These are phyloP conservation scores for Barnettozyma botsteinii DNA, from an alignment of 805 yeast genomes.

Conservation along the genomic window DNA sequence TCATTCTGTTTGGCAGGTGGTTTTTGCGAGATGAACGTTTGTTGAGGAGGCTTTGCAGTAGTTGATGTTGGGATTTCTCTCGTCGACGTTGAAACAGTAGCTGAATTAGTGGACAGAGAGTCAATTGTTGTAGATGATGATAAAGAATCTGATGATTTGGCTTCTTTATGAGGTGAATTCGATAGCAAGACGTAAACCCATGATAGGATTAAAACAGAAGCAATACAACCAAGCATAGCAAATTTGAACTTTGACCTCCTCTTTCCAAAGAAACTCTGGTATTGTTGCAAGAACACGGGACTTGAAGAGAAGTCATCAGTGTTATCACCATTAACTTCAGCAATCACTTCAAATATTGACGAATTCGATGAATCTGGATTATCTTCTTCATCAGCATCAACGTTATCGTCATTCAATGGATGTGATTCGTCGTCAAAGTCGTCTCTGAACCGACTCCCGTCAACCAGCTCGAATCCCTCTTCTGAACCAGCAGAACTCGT, in stretches of 20 bases:
- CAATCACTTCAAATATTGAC: conserved; percentile 6
- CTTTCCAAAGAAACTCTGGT: background rate
- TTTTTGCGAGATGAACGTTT: background rate
- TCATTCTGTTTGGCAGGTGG: background rate
- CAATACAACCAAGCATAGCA: background rate
- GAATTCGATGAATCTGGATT: conserved; percentile 2
- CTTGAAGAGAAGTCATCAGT: conserved; percentile 2
- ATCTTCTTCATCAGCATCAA: background rate
- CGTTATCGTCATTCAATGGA: background rate
- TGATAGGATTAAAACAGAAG: background rate
- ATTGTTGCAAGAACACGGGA: conserved; percentile 2
- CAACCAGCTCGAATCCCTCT: background rate
- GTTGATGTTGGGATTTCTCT: background rate
- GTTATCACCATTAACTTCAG: background rate
- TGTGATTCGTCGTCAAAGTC: background rate
- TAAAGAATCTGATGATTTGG: background rate
- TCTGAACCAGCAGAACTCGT: too few species aligned
- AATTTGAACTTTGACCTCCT: background rate
- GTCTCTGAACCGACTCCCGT: background rate
- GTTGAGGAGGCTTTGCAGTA: background rate
- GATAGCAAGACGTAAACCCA: conserved; percentile 8
- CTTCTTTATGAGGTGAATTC: background rate
- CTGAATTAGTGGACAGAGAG: too few species aligned
- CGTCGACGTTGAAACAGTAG: too few species aligned
- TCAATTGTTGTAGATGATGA: background rate